These are phyloP conservation scores for Neurospora sp. DNA, from an alignment of 495 filamentous ascomycete species.

Conservation along the genomic window DNA sequence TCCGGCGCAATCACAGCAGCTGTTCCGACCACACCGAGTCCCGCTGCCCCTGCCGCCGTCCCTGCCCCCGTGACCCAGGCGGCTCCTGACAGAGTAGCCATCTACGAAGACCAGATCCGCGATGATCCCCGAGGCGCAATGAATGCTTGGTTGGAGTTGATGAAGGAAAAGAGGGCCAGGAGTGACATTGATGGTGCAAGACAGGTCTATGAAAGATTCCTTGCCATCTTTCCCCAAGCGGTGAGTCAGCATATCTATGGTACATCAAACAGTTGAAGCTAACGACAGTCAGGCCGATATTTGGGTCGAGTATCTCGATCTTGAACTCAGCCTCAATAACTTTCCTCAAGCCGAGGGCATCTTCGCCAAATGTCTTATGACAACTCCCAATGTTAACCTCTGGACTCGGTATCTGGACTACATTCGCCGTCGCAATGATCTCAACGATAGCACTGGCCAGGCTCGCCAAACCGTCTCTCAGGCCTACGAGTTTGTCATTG, in stretches of 20 bases:
- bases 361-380: slow-evolving; percentile 62
- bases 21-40: background rate
- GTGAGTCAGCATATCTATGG: slow-evolving; percentile 47
- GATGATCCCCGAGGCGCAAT: slow-evolving; percentile 88
- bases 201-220: slow-evolving; percentile 71
- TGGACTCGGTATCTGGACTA: slow-evolving; percentile 96
- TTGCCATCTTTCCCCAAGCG: slow-evolving; percentile 77
- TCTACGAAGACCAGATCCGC: slow-evolving; percentile 79
- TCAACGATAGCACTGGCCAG: slow-evolving; percentile 68
- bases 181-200: slow-evolving; percentile 75
- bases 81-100: slow-evolving; percentile 68
- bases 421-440: slow-evolving; percentile 78
- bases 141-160: slow-evolving; percentile 78
- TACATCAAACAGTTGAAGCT: slow-evolving; percentile 5
- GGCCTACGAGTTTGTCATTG: slow-evolving; percentile 84
- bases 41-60: slow-evolving; percentile 7
- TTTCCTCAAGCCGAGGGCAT: slow-evolving; percentile 68
- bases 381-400: slow-evolving; percentile 67
- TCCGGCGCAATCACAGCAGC: background rate
- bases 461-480: slow-evolving; percentile 67
- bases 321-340: slow-evolving; percentile 80
- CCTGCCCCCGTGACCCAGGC: slow-evolving; percentile 27
- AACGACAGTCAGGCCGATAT: slow-evolving; percentile 61
- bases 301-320: slow-evolving; percentile 74
- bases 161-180: slow-evolving; percentile 73